Percentiles rank a stretch among this genome's conserved stretches.
Evolutionary conservation across 768 basidiomycete species (phyloP).

Genomic region (Sporobolomyces pararoseus): DNA sequence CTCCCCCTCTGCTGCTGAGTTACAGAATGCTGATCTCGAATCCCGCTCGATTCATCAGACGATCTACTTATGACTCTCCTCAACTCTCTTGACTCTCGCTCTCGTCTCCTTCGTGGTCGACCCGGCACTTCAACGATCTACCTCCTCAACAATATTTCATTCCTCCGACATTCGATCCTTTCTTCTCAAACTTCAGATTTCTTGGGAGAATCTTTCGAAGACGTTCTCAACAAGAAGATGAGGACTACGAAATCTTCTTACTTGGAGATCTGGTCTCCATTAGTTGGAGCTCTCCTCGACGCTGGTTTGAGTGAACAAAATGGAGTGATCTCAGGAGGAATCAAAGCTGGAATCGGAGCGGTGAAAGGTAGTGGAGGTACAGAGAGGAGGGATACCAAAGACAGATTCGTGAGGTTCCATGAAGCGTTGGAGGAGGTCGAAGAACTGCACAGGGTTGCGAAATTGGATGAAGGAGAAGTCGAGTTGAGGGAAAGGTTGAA

Average conservation of each 20-base stretch:
- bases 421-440: slow-evolving; percentile 46
- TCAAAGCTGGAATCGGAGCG: slow-evolving; percentile 41
- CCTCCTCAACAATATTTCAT: slow-evolving; percentile 45
- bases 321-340: slow-evolving; percentile 33
- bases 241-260: slow-evolving; percentile 40
- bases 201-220: slow-evolving; percentile 42
- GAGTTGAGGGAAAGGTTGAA: slow-evolving; percentile 43
- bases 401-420: slow-evolving; percentile 45
- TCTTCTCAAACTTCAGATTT: slow-evolving; percentile 40
- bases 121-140: slow-evolving; percentile 40
- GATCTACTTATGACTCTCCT: slow-evolving; percentile 40
- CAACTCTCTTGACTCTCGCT: slow-evolving; percentile 35
- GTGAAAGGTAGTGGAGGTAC: slow-evolving; percentile 38
- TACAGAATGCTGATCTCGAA: not conserved
- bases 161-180: slow-evolving; percentile 41
- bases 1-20: too few relatives aligned
- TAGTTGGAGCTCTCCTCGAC: slow-evolving; percentile 44
- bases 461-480: slow-evolving; percentile 37
- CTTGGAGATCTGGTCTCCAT: slow-evolving; percentile 44
- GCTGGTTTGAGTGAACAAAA: slow-evolving; percentile 41
- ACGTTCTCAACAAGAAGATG: slow-evolving; percentile 44
- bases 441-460: slow-evolving; percentile 33
- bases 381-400: slow-evolving; percentile 43
- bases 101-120: slow-evolving; percentile 25
- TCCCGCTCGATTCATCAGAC: slow-evolving; percentile 28